phyloP scores from a whole-genome alignment of 805 yeast species.

The Deakozyma indianensis region DNA sequence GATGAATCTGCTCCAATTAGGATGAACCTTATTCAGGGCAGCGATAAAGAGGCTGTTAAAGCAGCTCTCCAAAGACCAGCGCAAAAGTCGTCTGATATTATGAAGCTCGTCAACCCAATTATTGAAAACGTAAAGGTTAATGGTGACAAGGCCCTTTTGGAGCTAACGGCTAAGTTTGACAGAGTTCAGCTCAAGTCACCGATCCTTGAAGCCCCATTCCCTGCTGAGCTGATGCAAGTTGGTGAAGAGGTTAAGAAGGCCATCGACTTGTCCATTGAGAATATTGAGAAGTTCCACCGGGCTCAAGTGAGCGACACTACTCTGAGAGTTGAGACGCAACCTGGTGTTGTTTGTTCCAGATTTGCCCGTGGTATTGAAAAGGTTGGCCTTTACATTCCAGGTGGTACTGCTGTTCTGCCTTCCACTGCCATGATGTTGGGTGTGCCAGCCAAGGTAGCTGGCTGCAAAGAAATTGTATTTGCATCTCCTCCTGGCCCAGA shows the following conservation, averaged over 20 bases:
- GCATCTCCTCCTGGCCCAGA: constrained; percentile 95
- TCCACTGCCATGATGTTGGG: constrained; percentile 97
- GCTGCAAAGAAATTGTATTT: constrained; percentile 78
- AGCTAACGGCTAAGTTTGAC: constrained; percentile 82
- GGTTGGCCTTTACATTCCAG: constrained; percentile 95
- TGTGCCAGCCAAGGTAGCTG: constrained; percentile 97
- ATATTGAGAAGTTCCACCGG: constrained; percentile 81
- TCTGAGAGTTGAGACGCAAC: constrained; percentile 76
- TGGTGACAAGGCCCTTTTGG: constrained; percentile 84
- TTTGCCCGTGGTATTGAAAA: constrained; percentile 89
- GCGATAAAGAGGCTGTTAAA: constrained; percentile 30
- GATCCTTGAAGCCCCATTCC: constrained; percentile 77
- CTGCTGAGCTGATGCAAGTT: constrained; percentile 57
- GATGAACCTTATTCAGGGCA: constrained; percentile 21
- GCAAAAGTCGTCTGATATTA: constrained; percentile 82
- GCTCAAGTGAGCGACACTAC: constrained; percentile 64
- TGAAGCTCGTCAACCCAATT: constrained; percentile 85
- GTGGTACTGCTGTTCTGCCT: constrained; percentile 97
- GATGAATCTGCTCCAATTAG: constrained; percentile 8
- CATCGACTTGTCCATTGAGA: constrained; percentile 76
- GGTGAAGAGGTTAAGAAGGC: constrained; percentile 66
- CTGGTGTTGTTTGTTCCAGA: constrained; percentile 89
- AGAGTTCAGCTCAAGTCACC: constrained; percentile 62
- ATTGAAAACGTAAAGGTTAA: constrained; percentile 57
- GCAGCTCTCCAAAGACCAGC: constrained; percentile 82